Evolutionary conservation across 352 stramenopile species (phyloP), one percentile per base, ranked within the genome.

Genomic region (Phytophthora sojae): DNA sequence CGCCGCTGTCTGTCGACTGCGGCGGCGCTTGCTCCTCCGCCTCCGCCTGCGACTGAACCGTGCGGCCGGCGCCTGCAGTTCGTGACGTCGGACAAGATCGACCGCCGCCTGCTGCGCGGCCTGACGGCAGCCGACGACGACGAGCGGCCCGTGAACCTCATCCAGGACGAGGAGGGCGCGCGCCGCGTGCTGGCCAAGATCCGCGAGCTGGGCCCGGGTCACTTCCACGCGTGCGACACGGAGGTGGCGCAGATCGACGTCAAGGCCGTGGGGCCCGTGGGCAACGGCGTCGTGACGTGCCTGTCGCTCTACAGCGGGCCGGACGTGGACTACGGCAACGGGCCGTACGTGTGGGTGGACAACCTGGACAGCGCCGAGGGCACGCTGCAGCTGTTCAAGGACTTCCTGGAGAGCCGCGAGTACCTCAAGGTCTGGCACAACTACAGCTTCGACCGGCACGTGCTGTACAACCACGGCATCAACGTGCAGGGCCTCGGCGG

Each of bases 401-500:
- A 86, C 8, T 99, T 98, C 72, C 87, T 99, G 15, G 96, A 99
- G 75, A 92, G 96, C 74, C 72, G 80, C 23, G 64, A 75, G 23
- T 88, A 94, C 55, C 85, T 96, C 32, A 99, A 99, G 77, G 91
- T 99, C 11, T 99, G 97, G 96, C 98, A 99, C 82, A 99, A 99
- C 81, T 99, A 99, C 82, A 98, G 96, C 35, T 99, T 99, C 79
- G 98, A 99, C 89, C 87, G 97, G 44, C 98, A 99, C 79, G 97
- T 99, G 50, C 86, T 99, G 61, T 96, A 87, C 74, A 99, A 99
- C 80, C 90, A 99, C 64, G 95, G 88, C 17, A 99, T 99, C 71
- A 76, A 99, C 67, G 88, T 96, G 11, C 77, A 90, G 17, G 93
- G 93, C 0, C 95, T 99, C 49, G 94, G 86, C 23, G 97, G 97